These are phyloP conservation scores for Triangularia setosa DNA, from an alignment of 2,329 filamentous ascomycete genomes.

Conservation along the genomic window DNA sequence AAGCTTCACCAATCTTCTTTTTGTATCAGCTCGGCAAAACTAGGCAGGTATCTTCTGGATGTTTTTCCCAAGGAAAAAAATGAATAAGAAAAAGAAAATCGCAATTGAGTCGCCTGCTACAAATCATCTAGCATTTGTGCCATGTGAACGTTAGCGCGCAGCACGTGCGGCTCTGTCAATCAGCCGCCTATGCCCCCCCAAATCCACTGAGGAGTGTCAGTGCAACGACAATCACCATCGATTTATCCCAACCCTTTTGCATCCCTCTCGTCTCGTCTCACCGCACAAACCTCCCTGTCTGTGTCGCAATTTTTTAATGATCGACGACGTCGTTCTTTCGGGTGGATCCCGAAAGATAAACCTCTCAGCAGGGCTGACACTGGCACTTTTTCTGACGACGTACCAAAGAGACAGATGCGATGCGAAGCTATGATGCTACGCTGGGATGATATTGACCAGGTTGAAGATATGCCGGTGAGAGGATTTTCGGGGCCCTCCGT, in stretches of 20 bases:
- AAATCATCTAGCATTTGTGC: background rate
- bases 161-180: background rate
- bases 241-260: background rate
- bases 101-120: background rate
- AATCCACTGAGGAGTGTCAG: background rate
- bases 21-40: background rate
- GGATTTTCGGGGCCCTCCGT: background rate
- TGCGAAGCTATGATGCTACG: background rate
- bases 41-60: background rate
- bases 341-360: background rate
- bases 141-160: too few relatives aligned
- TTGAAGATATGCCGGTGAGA: background rate
- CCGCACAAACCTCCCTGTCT: background rate
- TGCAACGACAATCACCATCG: background rate
- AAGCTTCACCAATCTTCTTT: background rate
- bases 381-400: too few relatives aligned
- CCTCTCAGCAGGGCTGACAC: background rate
- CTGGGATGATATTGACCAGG: background rate
- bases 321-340: background rate
- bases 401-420: background rate
- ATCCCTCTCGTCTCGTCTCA: background rate
- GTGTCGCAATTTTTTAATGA: background rate
- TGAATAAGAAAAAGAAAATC: background rate
- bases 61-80: background rate
- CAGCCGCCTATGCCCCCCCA: background rate